Base-by-base conservation (phyloP, 2,329 filamentous ascomycete genomes). In the Byssothecium circinans region DNA sequence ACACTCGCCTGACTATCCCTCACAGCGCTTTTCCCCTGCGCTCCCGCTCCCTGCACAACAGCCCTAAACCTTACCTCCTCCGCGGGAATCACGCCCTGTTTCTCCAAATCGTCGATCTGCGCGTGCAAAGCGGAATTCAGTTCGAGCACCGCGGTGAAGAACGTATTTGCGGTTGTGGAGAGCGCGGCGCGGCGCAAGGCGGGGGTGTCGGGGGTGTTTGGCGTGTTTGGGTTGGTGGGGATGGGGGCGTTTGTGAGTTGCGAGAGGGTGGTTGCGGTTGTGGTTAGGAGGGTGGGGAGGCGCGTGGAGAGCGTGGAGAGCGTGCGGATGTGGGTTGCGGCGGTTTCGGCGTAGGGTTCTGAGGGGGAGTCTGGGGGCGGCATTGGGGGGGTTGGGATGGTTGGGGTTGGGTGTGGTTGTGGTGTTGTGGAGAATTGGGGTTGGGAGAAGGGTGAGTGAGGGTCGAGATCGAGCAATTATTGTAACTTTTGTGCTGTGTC, bases 211-310 rank as follows among this genome's bases (percentile, higher is more conserved):
- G 57, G 37, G 50, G 54, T 41, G 43, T 49, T 47, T 56, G 45
- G 55, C 52, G 54, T 36, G 53, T 58, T 48, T 49, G 65, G 39
- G 74, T 60, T 49, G 70, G 71, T 56, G 79, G 81, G 33, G 82
- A 84, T 81, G 57, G 84, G 77, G 22, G 53, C 29, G 29, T 63
- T 65, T 41, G 64, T 68, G 41, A 69, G 78, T 33, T 67, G 81
- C 73, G 95, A 90, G 59, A 95, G 88, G 34, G 86, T 83, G 58
- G 85, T 87, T 46, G 95, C 81, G 62, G 95, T 89, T 47, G 85
- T 90, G 55, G 88, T 88, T 67, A 95, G 87, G 33, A 86, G 52
- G 39, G 58, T 54, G 30, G 62, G 65, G 17, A 67, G 49, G 45
- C 60, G 57, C 40, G 51, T 53, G 43, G 64, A 64, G 38, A 68